Evolutionary conservation across 768 basidiomycete genomes (phyloP).

Genomic region (Kondoa subrosea): DNA sequence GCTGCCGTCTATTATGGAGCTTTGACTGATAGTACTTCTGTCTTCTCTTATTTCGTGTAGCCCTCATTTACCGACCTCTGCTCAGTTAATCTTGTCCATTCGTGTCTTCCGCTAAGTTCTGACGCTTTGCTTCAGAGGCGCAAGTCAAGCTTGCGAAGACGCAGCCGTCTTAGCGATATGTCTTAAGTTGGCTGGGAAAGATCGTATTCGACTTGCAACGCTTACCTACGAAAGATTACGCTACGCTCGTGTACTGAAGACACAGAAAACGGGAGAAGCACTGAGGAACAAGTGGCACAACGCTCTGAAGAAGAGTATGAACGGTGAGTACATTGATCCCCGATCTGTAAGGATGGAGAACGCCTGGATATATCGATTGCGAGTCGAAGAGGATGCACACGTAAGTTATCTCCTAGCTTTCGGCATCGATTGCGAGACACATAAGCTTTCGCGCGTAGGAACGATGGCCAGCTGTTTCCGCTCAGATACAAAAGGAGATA

Average conservation of each 20-base stretch:
- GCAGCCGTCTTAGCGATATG: slow-evolving; percentile 14
- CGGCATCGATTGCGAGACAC: too few relatives aligned
- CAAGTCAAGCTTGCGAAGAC: slow-evolving; percentile 13
- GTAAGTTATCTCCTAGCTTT: too few relatives aligned
- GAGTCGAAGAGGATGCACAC: not conserved
- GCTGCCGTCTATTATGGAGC: too few relatives aligned
- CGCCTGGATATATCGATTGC: not conserved
- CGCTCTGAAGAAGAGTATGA: slow-evolving; percentile 1
- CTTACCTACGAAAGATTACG: slow-evolving; percentile 14
- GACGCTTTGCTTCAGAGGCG: too few relatives aligned
- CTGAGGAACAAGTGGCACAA: slow-evolving; percentile 12
- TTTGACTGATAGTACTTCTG: not conserved
- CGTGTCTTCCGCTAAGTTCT: too few relatives aligned
- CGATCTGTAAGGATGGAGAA: slow-evolving; percentile 11
- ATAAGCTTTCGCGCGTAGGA: too few relatives aligned
- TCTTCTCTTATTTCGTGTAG: not conserved
- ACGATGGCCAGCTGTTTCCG: not conserved
- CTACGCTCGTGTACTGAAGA: slow-evolving; percentile 19
- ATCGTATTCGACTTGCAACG: slow-evolving; percentile 11
- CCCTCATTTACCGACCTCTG: not conserved
- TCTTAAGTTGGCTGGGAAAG: slow-evolving; percentile 10
- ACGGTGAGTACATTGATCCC: slow-evolving; percentile 10
- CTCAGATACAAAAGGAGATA: slow-evolving; percentile 15
- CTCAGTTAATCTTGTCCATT: too few relatives aligned
- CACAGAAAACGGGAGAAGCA: slow-evolving; percentile 19